Evolutionary conservation across 148 eudicot species (phyloP), one percentile per base, ranked within the genome.

Genomic region (Linanthus parryae): DNA sequence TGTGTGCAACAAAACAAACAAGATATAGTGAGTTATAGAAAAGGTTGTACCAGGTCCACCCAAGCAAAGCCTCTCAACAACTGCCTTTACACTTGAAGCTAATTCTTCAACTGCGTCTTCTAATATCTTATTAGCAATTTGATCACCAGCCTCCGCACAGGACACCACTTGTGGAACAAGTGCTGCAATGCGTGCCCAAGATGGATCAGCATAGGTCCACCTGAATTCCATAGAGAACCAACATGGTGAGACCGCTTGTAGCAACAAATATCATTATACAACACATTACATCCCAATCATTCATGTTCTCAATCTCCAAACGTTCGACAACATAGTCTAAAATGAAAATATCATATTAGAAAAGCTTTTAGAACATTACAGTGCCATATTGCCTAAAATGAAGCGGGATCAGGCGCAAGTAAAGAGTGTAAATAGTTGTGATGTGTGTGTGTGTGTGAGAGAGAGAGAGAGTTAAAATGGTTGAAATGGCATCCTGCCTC

Each of bases 131-230:
- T 68, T 67, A 42, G 96, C 96, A 54, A 67, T 74, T 53, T 74
- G 65, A 80, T 87, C 96, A 19, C 82, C 85, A 53, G 64, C 75
- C 63, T 87, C 96, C 48, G 91, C 96, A 69, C 91, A 83, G 59
- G 88, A 66, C 30, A 83, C 82, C 45, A 87, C 96, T 19, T 58
- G 58, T 28, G 96, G 96, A 31, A 78, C 84, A 50, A 87, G 82
- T 22, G 83, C 81, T 8, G 96, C 96, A 55, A 87, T 87, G 12
- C 96, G 84, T n/a, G 96, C 96, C 96, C 96, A 87, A 18, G 91
- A 83, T 52, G 83, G 63, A 76, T 80, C 95, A 57, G 75, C 78
- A 72, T 82, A 86, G 21, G 89, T 86, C 89, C 95, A 86, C 89
- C 95, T 86, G 62, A 49, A 48, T 35, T 48, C 48, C 63, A 66